Base-by-base conservation (phyloP, 345 rosid genomes). In the Syzygium aromaticum region DNA sequence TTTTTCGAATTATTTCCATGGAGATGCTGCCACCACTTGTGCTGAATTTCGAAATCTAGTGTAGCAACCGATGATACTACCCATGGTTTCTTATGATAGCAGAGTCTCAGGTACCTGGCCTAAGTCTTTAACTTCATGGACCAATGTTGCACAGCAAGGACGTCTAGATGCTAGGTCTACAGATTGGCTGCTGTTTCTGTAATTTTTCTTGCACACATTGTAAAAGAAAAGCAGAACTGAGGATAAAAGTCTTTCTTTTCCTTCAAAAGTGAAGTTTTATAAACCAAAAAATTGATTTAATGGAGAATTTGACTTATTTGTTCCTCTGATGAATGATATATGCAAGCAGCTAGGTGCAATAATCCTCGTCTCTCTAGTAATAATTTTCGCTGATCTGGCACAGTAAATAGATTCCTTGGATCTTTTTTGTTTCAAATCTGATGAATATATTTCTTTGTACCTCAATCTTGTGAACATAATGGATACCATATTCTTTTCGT, bases 81-180 rank as follows among this genome's bases (percentile, higher is more conserved):
- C 99, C 43, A 97, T 97, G 99, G 98, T 96, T 97, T 91, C 92
- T 97, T 89, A 96, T 94, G 23, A 96, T 96, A 86, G 99, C 99
- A 52, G 97, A 95, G 91, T 95, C 98, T 89, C 99, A 97, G 98
- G 99, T 97, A 87, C 84, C 53, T 56, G 25, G 51, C 17, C 54
- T 52, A 13, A 12, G 54, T 52, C 54, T 52, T 77, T 51, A 38
- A n/a, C 49, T 77, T 19, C 38, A 19, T 19, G 51, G 21, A 33
- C 40, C 40, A 77, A 33, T 19, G 11, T 19, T 51, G 19, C 5
- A 12, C 17, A 33, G 84, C n/a, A 77, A 77, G 9, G 86, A 85
- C 89, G 46, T 57, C 73, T 88, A 33, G 7, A 52, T 52, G 54
- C 54, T 52, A 52, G 53, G 16, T 52, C 14, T 52, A 52, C 4